These are phyloP conservation scores for Ophiosphaerella korrae DNA, from an alignment of 2,329 filamentous ascomycete species.

Conservation along the genomic window DNA sequence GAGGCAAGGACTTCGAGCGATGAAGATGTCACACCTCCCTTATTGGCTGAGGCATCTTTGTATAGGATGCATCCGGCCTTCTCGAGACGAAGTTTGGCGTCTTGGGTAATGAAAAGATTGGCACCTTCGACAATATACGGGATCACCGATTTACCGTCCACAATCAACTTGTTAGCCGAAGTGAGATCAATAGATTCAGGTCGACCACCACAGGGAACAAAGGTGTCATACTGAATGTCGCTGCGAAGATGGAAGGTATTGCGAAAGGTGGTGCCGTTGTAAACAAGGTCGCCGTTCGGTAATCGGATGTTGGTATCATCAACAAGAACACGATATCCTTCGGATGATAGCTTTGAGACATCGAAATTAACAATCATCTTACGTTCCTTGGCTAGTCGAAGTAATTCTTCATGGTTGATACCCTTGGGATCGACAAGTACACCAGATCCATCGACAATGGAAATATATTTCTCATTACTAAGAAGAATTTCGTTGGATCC, in stretches of 20 bases:
- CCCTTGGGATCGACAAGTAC: constrained; percentile 93
- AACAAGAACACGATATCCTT: constrained; percentile 89
- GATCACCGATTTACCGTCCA: constrained; percentile 82
- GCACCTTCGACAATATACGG: constrained; percentile 98
- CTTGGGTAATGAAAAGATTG: constrained; percentile 98
- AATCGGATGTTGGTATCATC: constrained; percentile 90
- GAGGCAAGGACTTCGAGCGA: constrained; percentile 95
- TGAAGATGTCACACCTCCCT: constrained; percentile 96
- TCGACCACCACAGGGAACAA: constrained; percentile 94
- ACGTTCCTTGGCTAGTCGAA: constrained; percentile 82
- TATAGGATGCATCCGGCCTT: constrained; percentile 92
- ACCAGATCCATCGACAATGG: constrained; percentile 94
- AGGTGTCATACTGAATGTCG: constrained; percentile 75
- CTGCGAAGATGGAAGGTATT: constrained; percentile 95
- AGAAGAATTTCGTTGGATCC: constrained; percentile 98
- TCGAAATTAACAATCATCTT: constrained; percentile 92
- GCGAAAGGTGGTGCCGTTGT: constrained; percentile 93
- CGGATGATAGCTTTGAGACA: constrained; percentile 77
- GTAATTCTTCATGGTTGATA: constrained; percentile 80
- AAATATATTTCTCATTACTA: constrained; percentile 92
- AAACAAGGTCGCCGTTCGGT: constrained; percentile 81
- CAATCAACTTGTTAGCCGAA: constrained; percentile 84
- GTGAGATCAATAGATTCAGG: constrained; percentile 96
- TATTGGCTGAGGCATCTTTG: constrained; percentile 98
- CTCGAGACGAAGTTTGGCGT: constrained; percentile 93